Evolutionary conservation across 768 basidiomycete species (phyloP).

Genomic region (Phanerochaete carnosa): DNA sequence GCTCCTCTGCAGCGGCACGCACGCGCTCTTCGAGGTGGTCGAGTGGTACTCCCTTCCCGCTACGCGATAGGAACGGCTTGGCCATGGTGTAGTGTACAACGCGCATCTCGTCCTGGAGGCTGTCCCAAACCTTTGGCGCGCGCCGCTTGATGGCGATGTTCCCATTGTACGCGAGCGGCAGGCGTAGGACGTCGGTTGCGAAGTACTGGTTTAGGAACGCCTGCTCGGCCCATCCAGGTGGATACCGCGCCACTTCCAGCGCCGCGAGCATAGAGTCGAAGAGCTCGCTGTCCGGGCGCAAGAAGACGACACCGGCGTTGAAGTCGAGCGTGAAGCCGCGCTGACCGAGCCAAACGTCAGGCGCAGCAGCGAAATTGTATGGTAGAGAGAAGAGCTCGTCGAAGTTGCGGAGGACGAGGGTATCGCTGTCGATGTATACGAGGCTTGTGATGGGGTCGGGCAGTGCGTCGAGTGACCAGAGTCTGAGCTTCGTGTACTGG

Average conservation of each 20-base stretch:
- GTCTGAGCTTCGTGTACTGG: conserved; percentile 41
- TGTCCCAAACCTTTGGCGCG: conserved; percentile 32
- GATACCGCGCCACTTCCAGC: conserved; percentile 29
- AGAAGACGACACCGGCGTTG: conserved; percentile 38
- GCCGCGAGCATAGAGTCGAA: conserved; percentile 28
- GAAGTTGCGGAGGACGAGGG: conserved; percentile 38
- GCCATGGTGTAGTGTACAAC: conserved; percentile 38
- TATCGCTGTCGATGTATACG: conserved; percentile 43
- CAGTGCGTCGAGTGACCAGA: conserved; percentile 35
- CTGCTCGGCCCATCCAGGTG: conserved; percentile 35
- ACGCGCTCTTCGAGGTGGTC: neutral
- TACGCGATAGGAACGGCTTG: conserved; percentile 20
- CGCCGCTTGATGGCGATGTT: conserved; percentile 37
- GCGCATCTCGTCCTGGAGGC: conserved; percentile 29
- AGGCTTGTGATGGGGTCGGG: conserved; percentile 26
- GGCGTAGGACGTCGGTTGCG: conserved; percentile 29
- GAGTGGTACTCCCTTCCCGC: neutral
- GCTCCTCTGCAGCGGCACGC: neutral
- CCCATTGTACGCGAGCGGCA: conserved; percentile 41
- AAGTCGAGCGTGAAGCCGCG: conserved; percentile 34
- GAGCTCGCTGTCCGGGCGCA: conserved; percentile 29
- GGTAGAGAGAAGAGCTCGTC: conserved; percentile 43
- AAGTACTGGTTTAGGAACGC: conserved; percentile 40
- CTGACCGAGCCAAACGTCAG: conserved; percentile 31
- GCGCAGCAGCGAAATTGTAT: conserved; percentile 38